A percentile compares a stretch with the other conserved stretches of the same genome.
Evolutionary conservation across 129 eudicot genomes (phyloP).

Genomic region (Artemisia annua): DNA sequence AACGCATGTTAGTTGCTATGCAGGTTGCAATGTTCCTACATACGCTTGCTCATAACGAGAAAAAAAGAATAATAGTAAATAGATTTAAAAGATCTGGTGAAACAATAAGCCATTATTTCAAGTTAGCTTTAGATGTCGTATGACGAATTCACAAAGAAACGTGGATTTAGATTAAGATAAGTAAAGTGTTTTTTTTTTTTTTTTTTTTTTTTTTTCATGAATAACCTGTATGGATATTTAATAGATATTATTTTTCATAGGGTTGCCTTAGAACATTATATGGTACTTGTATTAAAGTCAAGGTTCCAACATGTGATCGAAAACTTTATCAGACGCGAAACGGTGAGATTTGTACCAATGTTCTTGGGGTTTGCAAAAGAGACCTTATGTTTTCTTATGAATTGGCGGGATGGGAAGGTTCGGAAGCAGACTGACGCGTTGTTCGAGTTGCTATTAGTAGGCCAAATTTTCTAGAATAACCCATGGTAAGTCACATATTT

Average conservation of each 20-base stretch:
- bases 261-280: neutral
- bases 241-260: neutral
- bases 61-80: neutral
- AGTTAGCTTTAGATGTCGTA: no score
- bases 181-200: neutral
- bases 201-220: neutral
- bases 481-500: neutral
- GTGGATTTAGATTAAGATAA: neutral
- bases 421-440: neutral
- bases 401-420: conserved; percentile 2
- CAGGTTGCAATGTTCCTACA: neutral
- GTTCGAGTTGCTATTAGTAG: neutral
- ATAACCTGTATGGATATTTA: neutral
- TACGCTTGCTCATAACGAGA: neutral
- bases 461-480: neutral
- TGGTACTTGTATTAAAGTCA: neutral
- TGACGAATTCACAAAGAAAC: neutral
- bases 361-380: neutral
- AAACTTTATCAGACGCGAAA: neutral
- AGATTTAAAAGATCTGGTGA: neutral
- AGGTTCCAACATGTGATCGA: neutral
- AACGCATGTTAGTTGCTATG: neutral
- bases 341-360: neutral
- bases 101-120: no score
- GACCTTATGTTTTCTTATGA: neutral